Evolutionary conservation across 1,139 yeast species (phyloP), one percentile per base, ranked within the genome.

Genomic region (Yamadazyma dushanensis): DNA sequence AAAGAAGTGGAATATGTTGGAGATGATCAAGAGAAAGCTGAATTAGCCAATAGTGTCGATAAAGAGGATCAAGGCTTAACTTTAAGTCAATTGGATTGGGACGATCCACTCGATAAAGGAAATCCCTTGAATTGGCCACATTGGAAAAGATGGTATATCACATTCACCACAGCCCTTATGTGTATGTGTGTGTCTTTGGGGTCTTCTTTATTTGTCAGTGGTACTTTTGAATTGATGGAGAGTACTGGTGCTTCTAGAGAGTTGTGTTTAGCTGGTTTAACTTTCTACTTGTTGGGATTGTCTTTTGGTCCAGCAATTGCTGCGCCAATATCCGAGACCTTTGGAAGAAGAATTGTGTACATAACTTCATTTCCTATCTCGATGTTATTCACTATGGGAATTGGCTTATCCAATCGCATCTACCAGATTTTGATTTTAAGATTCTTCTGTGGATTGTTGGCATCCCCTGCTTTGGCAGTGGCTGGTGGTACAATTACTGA

Each of bases 401-500:
- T 83, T 36, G 90, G 87, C 10, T 64, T 82, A 39, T 64, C 86
- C 1, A 57, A 66, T 19, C 75, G 81, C 44, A 78, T 83, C 43
- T 61, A 75, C 36, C 66, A 76, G 18, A 66, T 85, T 26, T 63
- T 86, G 32, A 83, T 87, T 2, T 63, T 86, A 35, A 70, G 97
- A 47, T 85, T 88, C 56, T 76, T 89, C 47, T 75, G 89, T 25
- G 97, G 97, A 3, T 68, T 83, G 21, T 70, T 84, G 39, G 86
- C 94, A 1, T 79, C 92, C 4, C 96, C 96, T 4, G 89, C 95
- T 0, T 69, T 89, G 54, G 81, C 95, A 3, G 79, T 86, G 47
- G 96, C 92, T 9, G 94, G 90, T 40, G 97, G 96, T 40, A 79
- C 95, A 3, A 75, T 88, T 42, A 73, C 83, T 40, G 97, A 89